These are phyloP conservation scores for Ligustrum vulgare DNA, from an alignment of 257 asterid genomes.

Conservation along the genomic window DNA sequence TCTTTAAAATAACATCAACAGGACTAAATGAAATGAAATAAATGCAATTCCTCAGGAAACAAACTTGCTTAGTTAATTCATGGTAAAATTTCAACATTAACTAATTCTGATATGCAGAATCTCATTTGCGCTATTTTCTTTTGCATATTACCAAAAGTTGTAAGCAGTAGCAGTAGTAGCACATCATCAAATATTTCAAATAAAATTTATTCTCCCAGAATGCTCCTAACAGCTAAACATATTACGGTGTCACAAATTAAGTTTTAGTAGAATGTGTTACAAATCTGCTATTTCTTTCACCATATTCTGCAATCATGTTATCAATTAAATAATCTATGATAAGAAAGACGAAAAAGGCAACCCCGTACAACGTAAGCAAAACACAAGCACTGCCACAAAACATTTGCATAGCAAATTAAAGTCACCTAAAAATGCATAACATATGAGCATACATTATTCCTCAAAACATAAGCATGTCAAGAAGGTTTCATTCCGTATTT, in stretches of 20 bases:
- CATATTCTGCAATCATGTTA: neutral
- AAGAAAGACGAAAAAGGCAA: conserved; percentile 1
- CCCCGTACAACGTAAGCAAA: neutral
- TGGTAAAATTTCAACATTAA: neutral
- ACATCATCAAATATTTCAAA: neutral
- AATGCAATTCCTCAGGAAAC: conserved; percentile 5
- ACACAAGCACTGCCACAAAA: neutral
- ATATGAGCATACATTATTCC: conserved; percentile 2
- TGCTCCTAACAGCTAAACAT: neutral
- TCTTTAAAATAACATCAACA: too few relatives aligned
- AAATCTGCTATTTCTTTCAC: neutral
- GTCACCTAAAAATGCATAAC: neutral
- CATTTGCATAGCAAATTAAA: neutral
- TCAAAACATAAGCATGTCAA: conserved; percentile 6
- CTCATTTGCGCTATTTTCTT: neutral
- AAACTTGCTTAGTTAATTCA: neutral
- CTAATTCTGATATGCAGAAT: neutral
- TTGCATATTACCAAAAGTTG: neutral
- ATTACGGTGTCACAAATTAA: neutral
- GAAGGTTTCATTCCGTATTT: neutral
- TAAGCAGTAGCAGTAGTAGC: neutral
- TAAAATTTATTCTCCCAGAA: neutral
- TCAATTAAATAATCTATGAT: too few relatives aligned
- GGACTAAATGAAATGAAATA: conserved; percentile 8
- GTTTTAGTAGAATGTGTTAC: conserved; percentile 4